Base-by-base conservation (phyloP, 306 rosid species). In the Lotus japonicus region DNA sequence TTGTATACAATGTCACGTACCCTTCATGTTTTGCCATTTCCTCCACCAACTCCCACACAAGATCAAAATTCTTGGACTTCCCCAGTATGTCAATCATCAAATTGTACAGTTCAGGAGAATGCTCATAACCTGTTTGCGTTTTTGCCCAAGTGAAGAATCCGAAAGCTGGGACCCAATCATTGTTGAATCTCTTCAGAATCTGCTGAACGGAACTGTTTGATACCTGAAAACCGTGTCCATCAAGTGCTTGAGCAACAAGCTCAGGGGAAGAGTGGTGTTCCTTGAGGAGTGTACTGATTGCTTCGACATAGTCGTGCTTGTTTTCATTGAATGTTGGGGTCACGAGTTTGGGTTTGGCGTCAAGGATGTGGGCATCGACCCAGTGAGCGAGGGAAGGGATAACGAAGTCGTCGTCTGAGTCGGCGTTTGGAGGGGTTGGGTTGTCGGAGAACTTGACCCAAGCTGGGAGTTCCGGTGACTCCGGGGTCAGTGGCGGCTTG, bases 91-190 rank as follows among this genome's bases (percentile, higher is more conserved):
- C 96, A 14, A 88, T 83, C 88, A 88, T 90, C 4, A 52, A 80
- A 49, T 84, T 76, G 38, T 83, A 92, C 1, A 28, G 17, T 43
- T 83, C 84, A 0, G 83, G 83, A 12, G 81, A 60, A 85, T 82
- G 96, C 84, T 7, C 41, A 61, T 90, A 94, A 68, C 87, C 83
- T 15, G 88, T 79, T 82, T 82, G 97, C 2, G 36, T 12, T 77
- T 86, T 88, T 67, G 97, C 89, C 98, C 97, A 94, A 13, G 0
- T 66, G 87, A 94, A 88, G 79, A 86, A 59, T 0, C 96, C 96
- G 1, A 80, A 86, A 17, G 96, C 97, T 0, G 82, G 49, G 48
- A 82, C 72, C 94, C 96, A 94, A 49, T 82, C 82, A 42, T 80
- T 77, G 66, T 70, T 49, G 54, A 90, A 90, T 71, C 94, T 86